phyloP scores from a whole-genome alignment of 179 eudicot genomes.

The Heliamphora ciliata region DNA sequence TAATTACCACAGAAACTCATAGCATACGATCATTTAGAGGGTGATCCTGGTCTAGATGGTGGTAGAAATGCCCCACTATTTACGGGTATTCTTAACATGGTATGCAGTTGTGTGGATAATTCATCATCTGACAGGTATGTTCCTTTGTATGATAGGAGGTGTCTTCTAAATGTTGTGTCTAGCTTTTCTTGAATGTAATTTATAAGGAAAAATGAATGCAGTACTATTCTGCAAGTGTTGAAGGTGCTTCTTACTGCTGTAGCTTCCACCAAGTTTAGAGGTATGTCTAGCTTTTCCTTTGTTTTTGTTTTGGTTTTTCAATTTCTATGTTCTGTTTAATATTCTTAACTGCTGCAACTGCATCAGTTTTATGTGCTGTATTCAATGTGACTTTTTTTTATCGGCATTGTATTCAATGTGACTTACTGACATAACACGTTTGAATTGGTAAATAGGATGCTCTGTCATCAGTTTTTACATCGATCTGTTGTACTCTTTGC shows the following conservation, averaged over 20 bases:
- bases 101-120: conserved; percentile 83
- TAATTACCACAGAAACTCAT: conserved; percentile 69
- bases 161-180: neutral
- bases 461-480: neutral
- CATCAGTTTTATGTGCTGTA: neutral
- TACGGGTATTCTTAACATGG: conserved; percentile 74
- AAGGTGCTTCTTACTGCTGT: conserved; percentile 97
- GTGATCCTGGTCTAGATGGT: conserved; percentile 96
- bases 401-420: neutral
- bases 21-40: conserved; percentile 93
- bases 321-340: neutral
- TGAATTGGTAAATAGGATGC: neutral
- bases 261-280: conserved; percentile 85
- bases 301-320: neutral
- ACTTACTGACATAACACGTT: neutral
- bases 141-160: conserved; percentile 6
- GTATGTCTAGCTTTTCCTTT: conserved; percentile 29
- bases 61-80: conserved; percentile 67
- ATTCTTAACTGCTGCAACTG: neutral
- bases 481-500: neutral
- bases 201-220: conserved; percentile 36
- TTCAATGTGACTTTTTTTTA: neutral
- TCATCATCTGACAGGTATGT: conserved; percentile 85
- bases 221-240: conserved; percentile 89
- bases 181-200: conserved; percentile 14